Percentiles rank a stretch among this genome's conserved stretches.
These are phyloP conservation scores for Colletotrichum eleusines DNA, from an alignment of 2,329 filamentous ascomycete genomes.

Conservation along the genomic window DNA sequence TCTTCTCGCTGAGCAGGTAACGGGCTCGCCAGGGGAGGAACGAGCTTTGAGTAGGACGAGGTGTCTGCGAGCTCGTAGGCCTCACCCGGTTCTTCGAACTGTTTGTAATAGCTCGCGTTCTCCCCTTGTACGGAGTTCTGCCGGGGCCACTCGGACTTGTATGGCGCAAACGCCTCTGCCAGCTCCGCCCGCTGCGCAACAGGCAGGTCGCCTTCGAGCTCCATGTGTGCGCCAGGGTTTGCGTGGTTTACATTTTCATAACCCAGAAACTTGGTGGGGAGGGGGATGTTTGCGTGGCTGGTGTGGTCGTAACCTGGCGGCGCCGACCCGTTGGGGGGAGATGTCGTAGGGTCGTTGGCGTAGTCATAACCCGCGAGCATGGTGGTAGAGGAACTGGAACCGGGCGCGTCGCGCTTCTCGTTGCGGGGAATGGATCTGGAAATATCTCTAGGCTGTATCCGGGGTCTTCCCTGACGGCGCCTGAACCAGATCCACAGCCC, in stretches of 20 bases:
- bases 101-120: conserved; percentile 22
- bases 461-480: conserved; percentile 10
- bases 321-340: too few species aligned
- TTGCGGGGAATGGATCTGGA: conserved; percentile 28
- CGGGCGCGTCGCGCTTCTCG: conserved; percentile 37
- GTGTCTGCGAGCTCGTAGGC: conserved; percentile 39
- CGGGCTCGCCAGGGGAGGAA: not conserved
- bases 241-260: conserved; percentile 24
- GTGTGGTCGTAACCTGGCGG: conserved; percentile 15
- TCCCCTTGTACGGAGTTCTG: conserved; percentile 34
- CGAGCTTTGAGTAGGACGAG: conserved; percentile 8
- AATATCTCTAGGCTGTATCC: not conserved
- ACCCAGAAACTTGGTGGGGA: not conserved
- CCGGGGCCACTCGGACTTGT: conserved; percentile 35
- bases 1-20: conserved; percentile 17
- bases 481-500: conserved; percentile 33
- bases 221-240: conserved; percentile 24
- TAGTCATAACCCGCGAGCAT: conserved; percentile 24
- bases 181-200: conserved; percentile 23
- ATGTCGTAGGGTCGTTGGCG: not conserved
- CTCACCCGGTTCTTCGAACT: conserved; percentile 17
- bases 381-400: conserved; percentile 35
- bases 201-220: conserved; percentile 30
- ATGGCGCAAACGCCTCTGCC: conserved; percentile 26
- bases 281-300: not conserved